Conservation (phyloP, 1,284 basidiomycete species). For the Ganoderma lucidum region DNA sequence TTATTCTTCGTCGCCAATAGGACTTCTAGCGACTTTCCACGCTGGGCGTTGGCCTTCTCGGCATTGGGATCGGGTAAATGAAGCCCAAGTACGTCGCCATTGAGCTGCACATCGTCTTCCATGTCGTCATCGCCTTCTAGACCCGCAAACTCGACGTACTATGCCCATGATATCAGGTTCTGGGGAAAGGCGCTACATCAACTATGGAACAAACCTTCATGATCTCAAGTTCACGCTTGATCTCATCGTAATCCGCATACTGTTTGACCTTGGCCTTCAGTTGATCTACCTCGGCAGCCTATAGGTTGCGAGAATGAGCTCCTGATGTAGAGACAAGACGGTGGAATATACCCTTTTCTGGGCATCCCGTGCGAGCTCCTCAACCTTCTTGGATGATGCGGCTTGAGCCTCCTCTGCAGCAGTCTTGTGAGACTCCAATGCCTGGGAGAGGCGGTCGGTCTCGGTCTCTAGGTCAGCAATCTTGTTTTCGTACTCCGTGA, state of each 20-base stretch:
- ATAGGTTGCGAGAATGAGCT: conserved; percentile 15
- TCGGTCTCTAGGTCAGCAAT: conserved; percentile 79
- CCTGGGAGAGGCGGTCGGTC: conserved; percentile 70
- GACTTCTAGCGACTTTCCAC: conserved; percentile 87
- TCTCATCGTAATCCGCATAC: conserved; percentile 91
- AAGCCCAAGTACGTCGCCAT: conserved; percentile 53
- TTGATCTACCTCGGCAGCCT: conserved; percentile 71
- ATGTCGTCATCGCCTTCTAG: conserved; percentile 76
- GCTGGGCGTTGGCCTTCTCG: conserved; percentile 77
- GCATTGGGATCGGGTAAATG: conserved; percentile 89
- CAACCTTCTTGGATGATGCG: conserved; percentile 59
- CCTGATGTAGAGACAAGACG: background rate
- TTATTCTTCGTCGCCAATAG: conserved; percentile 95
- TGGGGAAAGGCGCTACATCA: background rate
- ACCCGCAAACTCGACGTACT: conserved; percentile 95
- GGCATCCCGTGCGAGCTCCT: conserved; percentile 70
- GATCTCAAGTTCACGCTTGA: conserved; percentile 95
- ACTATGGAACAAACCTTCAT: conserved; percentile 78
- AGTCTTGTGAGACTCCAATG: conserved; percentile 76
- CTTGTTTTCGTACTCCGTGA: conserved; percentile 77
- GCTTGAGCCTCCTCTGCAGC: conserved; percentile 59
- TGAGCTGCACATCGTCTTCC: conserved; percentile 38
- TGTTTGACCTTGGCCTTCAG: conserved; percentile 75
- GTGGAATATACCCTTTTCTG: conserved; percentile 56
- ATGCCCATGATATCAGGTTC: background rate